Conservation (phyloP, 129 eudicot species). For the Saussurea involucrata region DNA sequence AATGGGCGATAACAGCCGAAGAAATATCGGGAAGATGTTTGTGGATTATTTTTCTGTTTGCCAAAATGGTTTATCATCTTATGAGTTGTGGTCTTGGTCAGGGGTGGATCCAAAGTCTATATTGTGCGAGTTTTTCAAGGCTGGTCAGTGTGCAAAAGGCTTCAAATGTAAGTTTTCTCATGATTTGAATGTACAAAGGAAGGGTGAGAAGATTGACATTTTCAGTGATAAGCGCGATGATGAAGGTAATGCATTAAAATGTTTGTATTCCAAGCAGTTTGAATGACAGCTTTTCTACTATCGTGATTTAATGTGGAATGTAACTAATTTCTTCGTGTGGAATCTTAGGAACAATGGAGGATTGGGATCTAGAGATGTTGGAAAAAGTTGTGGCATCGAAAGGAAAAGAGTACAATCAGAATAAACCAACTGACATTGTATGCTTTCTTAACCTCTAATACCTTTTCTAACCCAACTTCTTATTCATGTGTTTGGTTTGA, state of each 20-base stretch:
- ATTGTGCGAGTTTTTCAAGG: slow-evolving; percentile 77
- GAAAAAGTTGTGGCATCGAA: slow-evolving; percentile 81
- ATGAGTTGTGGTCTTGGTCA: slow-evolving; percentile 22
- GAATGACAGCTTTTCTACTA: neutral
- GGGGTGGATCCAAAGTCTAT: slow-evolving; percentile 95
- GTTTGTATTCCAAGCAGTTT: neutral
- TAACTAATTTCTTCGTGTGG: slow-evolving; percentile 6
- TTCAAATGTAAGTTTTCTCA: slow-evolving; percentile 92
- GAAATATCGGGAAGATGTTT: neutral
- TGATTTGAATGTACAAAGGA: slow-evolving; percentile 80
- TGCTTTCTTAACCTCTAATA: slow-evolving; percentile 6
- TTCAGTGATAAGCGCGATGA: slow-evolving; percentile 81
- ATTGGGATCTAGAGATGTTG: slow-evolving; percentile 83
- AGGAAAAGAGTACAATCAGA: slow-evolving; percentile 81
- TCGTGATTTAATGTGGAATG: neutral
- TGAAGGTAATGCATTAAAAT: slow-evolving; percentile 18
- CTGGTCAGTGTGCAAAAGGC: slow-evolving; percentile 91
- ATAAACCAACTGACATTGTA: slow-evolving; percentile 91
- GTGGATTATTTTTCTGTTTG: slow-evolving; percentile 5
- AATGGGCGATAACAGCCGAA: neutral
- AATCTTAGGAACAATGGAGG: slow-evolving; percentile 67
- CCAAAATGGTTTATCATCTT: neutral
- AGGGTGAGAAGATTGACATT: slow-evolving; percentile 93
- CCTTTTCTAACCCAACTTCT: neutral
- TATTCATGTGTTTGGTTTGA: neutral